Evolutionary conservation across 2,329 filamentous ascomycete species (phyloP).

Genomic region (Akanthomyces uredinophilus): DNA sequence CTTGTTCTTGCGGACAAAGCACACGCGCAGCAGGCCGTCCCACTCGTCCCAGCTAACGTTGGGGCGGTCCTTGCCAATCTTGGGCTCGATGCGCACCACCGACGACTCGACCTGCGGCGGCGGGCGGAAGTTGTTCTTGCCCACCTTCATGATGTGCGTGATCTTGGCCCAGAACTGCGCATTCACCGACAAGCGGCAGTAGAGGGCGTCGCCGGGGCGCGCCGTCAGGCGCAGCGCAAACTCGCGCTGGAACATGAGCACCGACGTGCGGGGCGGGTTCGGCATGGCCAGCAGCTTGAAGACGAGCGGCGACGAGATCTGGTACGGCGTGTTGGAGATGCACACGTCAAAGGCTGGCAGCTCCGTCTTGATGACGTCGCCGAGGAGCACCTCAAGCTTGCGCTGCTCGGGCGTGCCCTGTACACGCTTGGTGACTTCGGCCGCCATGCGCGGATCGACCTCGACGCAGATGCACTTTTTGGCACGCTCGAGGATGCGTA

Average conservation of each 20-base stretch:
- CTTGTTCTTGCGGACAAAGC: conserved; percentile 74
- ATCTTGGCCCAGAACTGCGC: conserved; percentile 77
- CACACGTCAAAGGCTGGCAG: conserved; percentile 74
- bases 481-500: conserved; percentile 81
- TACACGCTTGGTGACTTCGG: conserved; percentile 89
- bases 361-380: conserved; percentile 81
- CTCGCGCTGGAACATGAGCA: conserved; percentile 96
- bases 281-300: conserved; percentile 82
- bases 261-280: conserved; percentile 73
- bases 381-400: conserved; percentile 79
- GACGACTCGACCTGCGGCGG: conserved; percentile 89
- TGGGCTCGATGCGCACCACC: conserved; percentile 85
- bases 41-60: conserved; percentile 92
- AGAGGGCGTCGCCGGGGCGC: conserved; percentile 80
- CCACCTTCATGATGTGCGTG: conserved; percentile 82
- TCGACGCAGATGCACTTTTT: conserved; percentile 82
- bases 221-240: conserved; percentile 89
- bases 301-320: conserved; percentile 86
- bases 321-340: conserved; percentile 64
- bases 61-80: conserved; percentile 69
- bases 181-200: conserved; percentile 86
- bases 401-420: conserved; percentile 83
- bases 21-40: conserved; percentile 81
- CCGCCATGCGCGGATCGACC: conserved; percentile 93
- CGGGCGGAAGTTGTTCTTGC: conserved; percentile 93